Evolutionary conservation across 306 rosid genomes (phyloP).

Genomic region (Elaeagnus macrophylla): DNA sequence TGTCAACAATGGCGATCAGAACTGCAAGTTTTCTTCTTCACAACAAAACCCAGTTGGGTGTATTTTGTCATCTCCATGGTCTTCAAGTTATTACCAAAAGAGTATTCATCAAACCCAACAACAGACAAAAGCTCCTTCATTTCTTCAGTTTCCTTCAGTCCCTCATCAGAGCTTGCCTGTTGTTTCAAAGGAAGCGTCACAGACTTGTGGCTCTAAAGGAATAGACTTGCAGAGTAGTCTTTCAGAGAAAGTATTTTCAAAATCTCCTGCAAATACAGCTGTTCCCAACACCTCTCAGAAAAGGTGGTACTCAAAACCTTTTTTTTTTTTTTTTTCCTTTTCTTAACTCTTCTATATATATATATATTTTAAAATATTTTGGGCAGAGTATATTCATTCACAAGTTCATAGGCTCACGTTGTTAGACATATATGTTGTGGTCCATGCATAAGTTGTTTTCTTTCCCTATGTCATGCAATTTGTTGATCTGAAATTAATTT

Average conservation of each 20-base stretch:
- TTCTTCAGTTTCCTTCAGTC: conserved; percentile 33
- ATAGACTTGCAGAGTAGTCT: conserved; percentile 38
- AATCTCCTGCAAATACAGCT: conserved; percentile 46
- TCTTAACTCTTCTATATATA: conserved; percentile 11
- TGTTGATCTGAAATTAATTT: conserved; percentile 23
- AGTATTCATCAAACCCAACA: conserved; percentile 21
- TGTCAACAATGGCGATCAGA: conserved; percentile 21
- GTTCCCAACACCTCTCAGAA: conserved; percentile 78
- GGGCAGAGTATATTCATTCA: conserved; percentile 58
- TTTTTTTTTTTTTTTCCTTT: background rate
- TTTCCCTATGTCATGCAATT: background rate
- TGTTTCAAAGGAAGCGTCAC: conserved; percentile 35
- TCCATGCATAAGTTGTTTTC: conserved; percentile 39
- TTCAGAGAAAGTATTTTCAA: conserved; percentile 39
- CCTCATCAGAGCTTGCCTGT: conserved; percentile 26
- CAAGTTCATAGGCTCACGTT: conserved; percentile 22
- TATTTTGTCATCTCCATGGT: conserved; percentile 35
- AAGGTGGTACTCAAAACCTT: conserved; percentile 43
- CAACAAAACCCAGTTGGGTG: conserved; percentile 12
- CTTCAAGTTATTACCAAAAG: conserved; percentile 22
- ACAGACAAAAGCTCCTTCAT: conserved; percentile 32
- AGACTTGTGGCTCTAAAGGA: conserved; percentile 34
- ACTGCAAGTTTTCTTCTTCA: conserved; percentile 22
- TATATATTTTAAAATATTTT: conserved; percentile 23
- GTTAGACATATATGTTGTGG: conserved; percentile 25